These are phyloP conservation scores for Seminavis robusta DNA, from an alignment of 108 stramenopile species.

Conservation along the genomic window DNA sequence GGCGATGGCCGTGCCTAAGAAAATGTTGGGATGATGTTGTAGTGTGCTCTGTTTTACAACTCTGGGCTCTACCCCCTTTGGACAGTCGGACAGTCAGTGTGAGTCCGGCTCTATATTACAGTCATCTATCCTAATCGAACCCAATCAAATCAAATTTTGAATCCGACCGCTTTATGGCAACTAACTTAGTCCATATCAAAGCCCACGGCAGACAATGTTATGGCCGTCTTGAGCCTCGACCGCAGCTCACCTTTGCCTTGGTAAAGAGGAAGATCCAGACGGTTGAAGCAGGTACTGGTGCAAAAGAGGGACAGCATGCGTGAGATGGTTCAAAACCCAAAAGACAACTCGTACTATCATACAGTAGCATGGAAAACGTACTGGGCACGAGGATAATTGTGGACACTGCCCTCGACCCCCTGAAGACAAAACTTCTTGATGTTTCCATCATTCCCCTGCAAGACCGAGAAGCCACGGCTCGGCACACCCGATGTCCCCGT, in stretches of 20 bases:
- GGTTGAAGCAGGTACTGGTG: slow-evolving; percentile 86
- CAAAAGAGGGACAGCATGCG: not conserved
- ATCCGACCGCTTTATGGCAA: too few relatives aligned
- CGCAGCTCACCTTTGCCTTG: slow-evolving; percentile 54
- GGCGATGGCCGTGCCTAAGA: too few relatives aligned
- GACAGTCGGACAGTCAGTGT: too few relatives aligned
- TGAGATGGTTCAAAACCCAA: not conserved
- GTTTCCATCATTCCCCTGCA: slow-evolving; percentile 78
- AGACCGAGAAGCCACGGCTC: slow-evolving; percentile 67
- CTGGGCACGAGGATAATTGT: slow-evolving; percentile 74
- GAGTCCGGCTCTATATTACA: too few relatives aligned
- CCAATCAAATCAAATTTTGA: too few relatives aligned
- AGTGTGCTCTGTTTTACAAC: too few relatives aligned
- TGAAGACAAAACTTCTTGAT: slow-evolving; percentile 81
- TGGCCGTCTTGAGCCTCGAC: slow-evolving; percentile 63
- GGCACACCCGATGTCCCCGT: slow-evolving; percentile 82
- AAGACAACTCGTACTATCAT: not conserved
- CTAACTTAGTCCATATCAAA: slow-evolving; percentile 75
- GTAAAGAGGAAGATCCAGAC: slow-evolving; percentile 86
- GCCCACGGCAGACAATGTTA: slow-evolving; percentile 67
- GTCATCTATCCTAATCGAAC: too few relatives aligned
- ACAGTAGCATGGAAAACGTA: slow-evolving; percentile 24
- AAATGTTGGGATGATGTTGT: too few relatives aligned
- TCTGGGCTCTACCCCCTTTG: too few relatives aligned
- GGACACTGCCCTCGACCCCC: slow-evolving; percentile 27